A percentile compares a stretch with the other conserved stretches of the same genome.
These are phyloP conservation scores for Lipomyces spencermartinsiae DNA, from an alignment of 805 yeast genomes.

Conservation along the genomic window DNA sequence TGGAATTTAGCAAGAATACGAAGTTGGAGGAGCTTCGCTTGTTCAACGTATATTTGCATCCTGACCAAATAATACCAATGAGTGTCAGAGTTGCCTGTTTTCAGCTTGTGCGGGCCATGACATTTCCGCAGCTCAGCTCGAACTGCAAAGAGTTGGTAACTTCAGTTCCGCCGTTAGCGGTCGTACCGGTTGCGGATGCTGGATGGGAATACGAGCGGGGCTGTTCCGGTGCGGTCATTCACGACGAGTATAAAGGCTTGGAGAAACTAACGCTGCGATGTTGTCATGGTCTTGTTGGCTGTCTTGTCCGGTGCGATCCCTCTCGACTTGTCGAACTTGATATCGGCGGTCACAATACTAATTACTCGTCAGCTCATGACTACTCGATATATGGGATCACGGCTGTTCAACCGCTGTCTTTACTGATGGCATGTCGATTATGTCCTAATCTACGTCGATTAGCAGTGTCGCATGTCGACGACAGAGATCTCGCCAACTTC, in stretches of 20 bases:
- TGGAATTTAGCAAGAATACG: not conserved
- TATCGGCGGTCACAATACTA: slow-evolving; percentile 2
- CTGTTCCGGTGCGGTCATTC: not conserved
- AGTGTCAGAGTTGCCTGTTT: not conserved
- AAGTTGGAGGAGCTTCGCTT: not conserved
- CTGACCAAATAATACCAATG: not conserved
- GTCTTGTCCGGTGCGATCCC: not conserved
- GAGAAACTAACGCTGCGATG: not conserved
- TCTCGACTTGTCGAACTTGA: not conserved
- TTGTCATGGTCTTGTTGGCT: not conserved
- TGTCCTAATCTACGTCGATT: not conserved
- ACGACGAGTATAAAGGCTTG: not conserved
- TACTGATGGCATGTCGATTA: not conserved
- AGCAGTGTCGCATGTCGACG: not conserved
- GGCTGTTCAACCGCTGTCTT: not conserved
- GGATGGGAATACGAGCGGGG: slow-evolving; percentile 2
- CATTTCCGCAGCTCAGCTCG: not conserved
- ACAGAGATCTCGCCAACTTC: not conserved
- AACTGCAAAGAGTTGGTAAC: not conserved
- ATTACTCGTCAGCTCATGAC: not conserved
- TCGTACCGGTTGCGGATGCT: not conserved
- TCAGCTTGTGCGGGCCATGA: not conserved
- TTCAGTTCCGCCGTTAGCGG: not conserved
- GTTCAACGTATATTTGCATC: slow-evolving; percentile 2
- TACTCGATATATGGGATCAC: not conserved